Base-by-base conservation (phyloP, 495 filamentous ascomycete species). In the Penicillium flavigenum region DNA sequence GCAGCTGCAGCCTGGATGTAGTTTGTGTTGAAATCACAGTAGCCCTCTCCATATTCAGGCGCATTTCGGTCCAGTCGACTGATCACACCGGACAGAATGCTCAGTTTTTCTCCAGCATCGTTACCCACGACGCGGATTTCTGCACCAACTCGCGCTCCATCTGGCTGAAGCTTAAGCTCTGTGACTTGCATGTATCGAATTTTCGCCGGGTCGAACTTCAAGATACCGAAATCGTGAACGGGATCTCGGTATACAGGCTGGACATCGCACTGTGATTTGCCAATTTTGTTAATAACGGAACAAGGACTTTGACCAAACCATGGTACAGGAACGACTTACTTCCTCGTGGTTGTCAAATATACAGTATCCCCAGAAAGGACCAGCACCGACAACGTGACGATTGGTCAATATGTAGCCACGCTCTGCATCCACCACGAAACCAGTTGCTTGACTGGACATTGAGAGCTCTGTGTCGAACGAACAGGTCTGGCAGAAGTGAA, bases 1-100 rank as follows among this genome's bases (percentile, higher is more conserved):
- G 94, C 92, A 27, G 94, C 94, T 14, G 93, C 95, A 58, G 94
- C 94, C 78, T 99, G 94, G 59, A 98, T 98, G 73, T 99, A 99
- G 71, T 96, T 97, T 34, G 94, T 98, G 68, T 98, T 99, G 79
- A 99, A 99, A 67, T 99, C 94, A 72, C 92, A 92, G 72, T 99
- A 99, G 2, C 94, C 94, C 59, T 98, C 94, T 36, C 94, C 93
- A 63, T 99, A 99, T 63, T 99, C 94, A 7, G 94, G 94, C 5
- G 94, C 94, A 72, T 99, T 99, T 51, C 94, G 83, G 64, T 99
- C 94, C 56, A 98, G 76, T 56, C 94, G 83, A 78, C 91, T 96
- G 67, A 99, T 99, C 27, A 99, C 92, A 59, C 94, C 94, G 12
- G 95, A 98, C 36, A 98, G 79, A 65, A 99, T 99, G 75, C 91